Percentiles rank a stretch among this genome's conserved stretches.
phyloP scores from a whole-genome alignment of 495 filamentous ascomycete species.

The Elaphomyces granulatus region DNA sequence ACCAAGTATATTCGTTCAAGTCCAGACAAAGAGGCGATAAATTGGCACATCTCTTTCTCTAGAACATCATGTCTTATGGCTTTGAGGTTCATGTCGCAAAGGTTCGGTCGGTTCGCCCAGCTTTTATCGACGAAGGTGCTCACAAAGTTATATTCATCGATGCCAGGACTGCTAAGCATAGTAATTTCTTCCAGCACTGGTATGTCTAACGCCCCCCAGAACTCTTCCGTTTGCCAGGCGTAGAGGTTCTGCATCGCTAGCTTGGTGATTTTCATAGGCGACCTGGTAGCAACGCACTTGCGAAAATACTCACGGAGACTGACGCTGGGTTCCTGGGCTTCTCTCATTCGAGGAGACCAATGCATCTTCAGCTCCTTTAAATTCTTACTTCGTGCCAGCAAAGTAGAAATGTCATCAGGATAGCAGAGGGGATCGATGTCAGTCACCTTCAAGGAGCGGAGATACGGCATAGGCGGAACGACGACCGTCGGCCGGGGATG shows the following conservation, averaged over 20 bases:
- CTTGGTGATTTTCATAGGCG: conserved; percentile 32
- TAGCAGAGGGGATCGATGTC: conserved; percentile 53
- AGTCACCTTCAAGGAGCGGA: conserved; percentile 37
- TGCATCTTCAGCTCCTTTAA: conserved; percentile 41
- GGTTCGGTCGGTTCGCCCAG: conserved; percentile 23
- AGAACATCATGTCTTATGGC: conserved; percentile 27
- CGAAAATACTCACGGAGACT: conserved; percentile 42
- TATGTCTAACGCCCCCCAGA: conserved; percentile 27
- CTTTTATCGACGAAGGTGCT: conserved; percentile 42
- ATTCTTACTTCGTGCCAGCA: conserved; percentile 38
- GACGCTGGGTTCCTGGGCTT: conserved; percentile 41
- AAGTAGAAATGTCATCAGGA: conserved; percentile 45
- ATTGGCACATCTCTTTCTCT: conserved; percentile 27
- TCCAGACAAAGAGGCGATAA: conserved; percentile 22
- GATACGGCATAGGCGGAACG: conserved; percentile 42
- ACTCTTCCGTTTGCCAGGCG: conserved; percentile 33
- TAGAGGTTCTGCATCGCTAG: conserved; percentile 44
- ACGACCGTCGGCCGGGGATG: conserved; percentile 43
- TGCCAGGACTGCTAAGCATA: conserved; percentile 33
- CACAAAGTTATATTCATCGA: conserved; percentile 21
- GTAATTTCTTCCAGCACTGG: conserved; percentile 35
- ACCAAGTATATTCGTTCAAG: conserved; percentile 35
- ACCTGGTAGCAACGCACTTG: conserved; percentile 30
- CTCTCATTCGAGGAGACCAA: conserved; percentile 49
- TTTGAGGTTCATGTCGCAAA: conserved; percentile 28